Base-by-base conservation (phyloP, 805 yeast genomes). In the Ascoidea asiatica region DNA sequence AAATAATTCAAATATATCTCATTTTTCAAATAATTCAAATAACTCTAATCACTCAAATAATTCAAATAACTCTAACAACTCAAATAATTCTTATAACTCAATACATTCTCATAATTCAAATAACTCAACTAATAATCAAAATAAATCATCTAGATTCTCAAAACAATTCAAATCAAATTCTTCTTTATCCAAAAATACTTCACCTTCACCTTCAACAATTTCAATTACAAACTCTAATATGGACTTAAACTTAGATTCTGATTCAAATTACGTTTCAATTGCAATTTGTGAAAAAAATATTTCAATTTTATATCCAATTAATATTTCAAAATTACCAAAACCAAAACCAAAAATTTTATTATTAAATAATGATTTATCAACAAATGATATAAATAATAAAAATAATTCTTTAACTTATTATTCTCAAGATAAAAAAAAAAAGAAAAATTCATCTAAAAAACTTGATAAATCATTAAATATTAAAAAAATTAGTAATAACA, bases 221-320 rank as follows among this genome's bases (percentile, higher is more conserved):
- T n/a, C n/a, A n/a, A n/a, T n/a, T n/a, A n/a, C n/a, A n/a, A n/a
- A n/a, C n/a, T 58, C 18, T 53, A 52, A 45, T 52, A 44, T 38
- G 51, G n/a, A n/a, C n/a, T n/a, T n/a, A n/a, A n/a, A n/a, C n/a
- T n/a, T n/a, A n/a, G n/a, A n/a, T n/a, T n/a, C n/a, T n/a, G n/a
- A n/a, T n/a, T n/a, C n/a, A n/a, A n/a, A 45, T 52, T 18, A 53
- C 53, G 52, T 53, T 47, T 52, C 60, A 51, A 54, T 62, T 56
- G 50, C 67, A 52, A 50, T 58, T 62, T 73, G 85, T 44, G 85
- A 81, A 50, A 75, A 72, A 50, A 58, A 68, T 41, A 64, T 87
- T 23, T 69, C 74, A 40, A 67, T 87, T 11, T 63, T 81, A 4
- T 80, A 77, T 47, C 95, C 95, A 2, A 72, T 84, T 18, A 88